Percentiles rank a stretch among this genome's conserved stretches.
Evolutionary conservation across 257 asterid species (phyloP).

Genomic region (Scutellaria barbata): DNA sequence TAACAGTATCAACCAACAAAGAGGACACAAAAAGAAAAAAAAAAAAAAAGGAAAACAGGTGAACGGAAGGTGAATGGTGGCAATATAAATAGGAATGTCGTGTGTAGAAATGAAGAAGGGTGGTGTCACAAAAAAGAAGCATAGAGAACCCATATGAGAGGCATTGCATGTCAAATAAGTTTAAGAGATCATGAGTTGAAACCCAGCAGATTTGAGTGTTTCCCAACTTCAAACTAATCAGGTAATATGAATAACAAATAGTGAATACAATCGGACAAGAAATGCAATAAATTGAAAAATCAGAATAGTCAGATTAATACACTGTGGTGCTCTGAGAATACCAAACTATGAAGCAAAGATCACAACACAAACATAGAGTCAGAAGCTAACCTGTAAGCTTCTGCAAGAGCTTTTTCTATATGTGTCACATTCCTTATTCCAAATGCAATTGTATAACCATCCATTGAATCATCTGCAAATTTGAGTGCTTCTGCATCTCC

Average conservation of each 20-base stretch:
- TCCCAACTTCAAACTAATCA: conserved; percentile 8
- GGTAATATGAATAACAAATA: neutral
- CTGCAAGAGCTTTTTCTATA: conserved; percentile 85
- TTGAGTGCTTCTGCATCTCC: conserved; percentile 93
- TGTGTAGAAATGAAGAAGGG: neutral
- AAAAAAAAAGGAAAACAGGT: neutral
- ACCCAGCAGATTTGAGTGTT: conserved; percentile 2
- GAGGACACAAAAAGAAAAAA: no score
- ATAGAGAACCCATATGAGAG: conserved; percentile 7
- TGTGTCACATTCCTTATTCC: conserved; percentile 98
- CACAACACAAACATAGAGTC: conserved; percentile 8
- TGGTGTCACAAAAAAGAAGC: neutral
- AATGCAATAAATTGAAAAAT: neutral
- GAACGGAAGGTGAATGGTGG: neutral
- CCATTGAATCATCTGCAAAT: conserved; percentile 82
- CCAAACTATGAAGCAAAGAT: conserved; percentile 20
- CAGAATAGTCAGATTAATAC: neutral
- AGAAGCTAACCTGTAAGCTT: conserved; percentile 78
- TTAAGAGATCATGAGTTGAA: conserved; percentile 10
- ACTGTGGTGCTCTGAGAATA: neutral
- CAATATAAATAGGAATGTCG: neutral
- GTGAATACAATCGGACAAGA: conserved; percentile 6
- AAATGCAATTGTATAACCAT: conserved; percentile 95
- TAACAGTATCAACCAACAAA: neutral
- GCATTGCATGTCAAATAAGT: neutral